Base-by-base conservation (phyloP, 176 grass and related monocot species). In the Saccharum spontaneum region DNA sequence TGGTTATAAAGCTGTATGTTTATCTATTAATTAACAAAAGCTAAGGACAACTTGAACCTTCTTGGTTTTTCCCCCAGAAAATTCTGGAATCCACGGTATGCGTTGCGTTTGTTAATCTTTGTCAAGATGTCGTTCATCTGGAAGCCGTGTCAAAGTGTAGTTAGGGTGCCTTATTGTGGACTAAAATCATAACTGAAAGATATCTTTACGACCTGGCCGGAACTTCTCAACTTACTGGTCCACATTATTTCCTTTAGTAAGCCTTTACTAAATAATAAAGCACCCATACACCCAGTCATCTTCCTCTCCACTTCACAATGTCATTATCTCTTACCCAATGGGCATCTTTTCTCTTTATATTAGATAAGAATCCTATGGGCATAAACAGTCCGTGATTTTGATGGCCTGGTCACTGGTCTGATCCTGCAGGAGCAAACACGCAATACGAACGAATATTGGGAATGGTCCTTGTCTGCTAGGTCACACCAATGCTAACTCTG, bases 231-330 rank as follows among this genome's bases (percentile, higher is more conserved):
- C 31, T 74, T 50, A 17, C 5, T 28, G 23, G 31, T 77, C 40
- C n/a, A 22, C 1, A 30, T 15, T 8, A 50, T 10, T 59, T 3
- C 28, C 15, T 63, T 18, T 10, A n/a, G 7, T 8, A 24, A 71
- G 33, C 28, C 1, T 46, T 24, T 72, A 4, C 10, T 13, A 14
- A 59, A 30, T 26, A 28, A 48, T 14, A 48, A 70, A 57, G 57
- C n/a, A n/a, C n/a, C n/a, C n/a, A n/a, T n/a, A n/a, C 31, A 40
- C 33, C 10, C 4, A 23, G 77, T 82, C 46, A 75, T 59, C 71
- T 59, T 74, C 18, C 36, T 68, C 74, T 82, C 71, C n/a, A 28
- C 40, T 67, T 81, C 71, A 37, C 64, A 3, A 18, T 22, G 69
- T 75, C 85, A 34, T 57, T 34, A 7, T 87, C 70, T 81, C 66